Evolutionary conservation across 805 yeast species (phyloP).

Genomic region (Kodamaea hsintzibuensis): DNA sequence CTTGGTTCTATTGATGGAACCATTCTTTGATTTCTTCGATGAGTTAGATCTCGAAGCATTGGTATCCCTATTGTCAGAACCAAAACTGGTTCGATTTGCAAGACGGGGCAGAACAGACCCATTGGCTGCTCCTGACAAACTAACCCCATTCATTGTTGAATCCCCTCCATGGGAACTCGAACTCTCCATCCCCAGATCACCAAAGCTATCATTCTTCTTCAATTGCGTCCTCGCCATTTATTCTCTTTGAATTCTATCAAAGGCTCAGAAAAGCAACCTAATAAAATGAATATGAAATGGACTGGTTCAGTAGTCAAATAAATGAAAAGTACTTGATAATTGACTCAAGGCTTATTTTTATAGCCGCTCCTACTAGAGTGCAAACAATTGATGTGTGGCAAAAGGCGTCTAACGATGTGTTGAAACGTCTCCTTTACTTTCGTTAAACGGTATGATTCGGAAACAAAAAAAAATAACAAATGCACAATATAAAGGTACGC

Average conservation of each 20-base stretch:
- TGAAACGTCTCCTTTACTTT: background rate
- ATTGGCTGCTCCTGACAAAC: background rate
- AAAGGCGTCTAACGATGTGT: background rate
- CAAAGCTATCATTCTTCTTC: slow-evolving; percentile 3
- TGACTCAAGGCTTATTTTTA: background rate
- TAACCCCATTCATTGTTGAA: background rate
- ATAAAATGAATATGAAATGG: background rate
- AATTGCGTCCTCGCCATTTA: slow-evolving; percentile 2
- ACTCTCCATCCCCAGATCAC: background rate
- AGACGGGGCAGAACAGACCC: background rate
- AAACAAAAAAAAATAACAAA: background rate
- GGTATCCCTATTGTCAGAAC: background rate
- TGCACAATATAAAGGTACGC: background rate
- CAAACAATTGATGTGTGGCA: background rate
- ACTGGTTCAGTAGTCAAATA: background rate
- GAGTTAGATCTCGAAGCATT: slow-evolving; percentile 2
- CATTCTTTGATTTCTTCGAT: background rate
- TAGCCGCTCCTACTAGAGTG: background rate
- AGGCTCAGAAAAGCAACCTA: background rate
- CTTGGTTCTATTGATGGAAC: background rate
- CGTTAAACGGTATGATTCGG: background rate
- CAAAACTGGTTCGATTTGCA: background rate
- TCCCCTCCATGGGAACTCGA: background rate
- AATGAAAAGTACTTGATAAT: background rate
- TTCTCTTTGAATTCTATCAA: background rate